Percentiles rank a stretch among this genome's conserved stretches.
These are phyloP conservation scores for Boletus pseudo-olivaceus DNA, from an alignment of 768 basidiomycete genomes.

Conservation along the genomic window DNA sequence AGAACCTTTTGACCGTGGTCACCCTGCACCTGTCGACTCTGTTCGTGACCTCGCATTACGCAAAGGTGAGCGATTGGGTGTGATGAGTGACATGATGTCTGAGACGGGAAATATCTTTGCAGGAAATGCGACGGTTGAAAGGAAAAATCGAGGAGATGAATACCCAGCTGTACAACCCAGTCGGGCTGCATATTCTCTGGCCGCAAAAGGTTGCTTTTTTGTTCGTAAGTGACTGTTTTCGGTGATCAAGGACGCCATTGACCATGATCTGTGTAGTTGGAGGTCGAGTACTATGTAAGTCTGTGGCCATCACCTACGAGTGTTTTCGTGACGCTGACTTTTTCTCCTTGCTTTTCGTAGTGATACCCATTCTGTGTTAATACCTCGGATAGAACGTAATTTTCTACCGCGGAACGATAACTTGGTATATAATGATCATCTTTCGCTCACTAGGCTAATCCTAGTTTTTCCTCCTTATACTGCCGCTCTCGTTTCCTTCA, in stretches of 20 bases:
- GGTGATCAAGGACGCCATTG: neutral
- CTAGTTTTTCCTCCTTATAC: neutral
- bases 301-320: neutral
- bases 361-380: slow-evolving; percentile 16
- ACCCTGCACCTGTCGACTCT: slow-evolving; percentile 77
- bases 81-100: slow-evolving; percentile 5
- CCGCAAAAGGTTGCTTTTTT: slow-evolving; percentile 84
- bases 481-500: too few relatives aligned
- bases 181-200: slow-evolving; percentile 83
- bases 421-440: slow-evolving; percentile 14
- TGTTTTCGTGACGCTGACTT: neutral
- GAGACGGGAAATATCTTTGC: slow-evolving; percentile 1
- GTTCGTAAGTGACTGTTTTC: slow-evolving; percentile 62
- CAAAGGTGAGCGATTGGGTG: slow-evolving; percentile 50
- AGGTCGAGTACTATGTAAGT: slow-evolving; percentile 92
- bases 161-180: slow-evolving; percentile 71
- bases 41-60: slow-evolving; percentile 72
- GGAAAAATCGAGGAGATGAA: slow-evolving; percentile 67
- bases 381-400: neutral
- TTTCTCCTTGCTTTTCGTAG: slow-evolving; percentile 6
- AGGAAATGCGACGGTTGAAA: slow-evolving; percentile 79
- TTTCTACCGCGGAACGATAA: slow-evolving; percentile 4
- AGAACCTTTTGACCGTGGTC: slow-evolving; percentile 76
- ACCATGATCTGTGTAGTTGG: slow-evolving; percentile 54
- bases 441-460: slow-evolving; percentile 8